phyloP scores from a whole-genome alignment of 306 rosid species.

The Dryas alaskensis region DNA sequence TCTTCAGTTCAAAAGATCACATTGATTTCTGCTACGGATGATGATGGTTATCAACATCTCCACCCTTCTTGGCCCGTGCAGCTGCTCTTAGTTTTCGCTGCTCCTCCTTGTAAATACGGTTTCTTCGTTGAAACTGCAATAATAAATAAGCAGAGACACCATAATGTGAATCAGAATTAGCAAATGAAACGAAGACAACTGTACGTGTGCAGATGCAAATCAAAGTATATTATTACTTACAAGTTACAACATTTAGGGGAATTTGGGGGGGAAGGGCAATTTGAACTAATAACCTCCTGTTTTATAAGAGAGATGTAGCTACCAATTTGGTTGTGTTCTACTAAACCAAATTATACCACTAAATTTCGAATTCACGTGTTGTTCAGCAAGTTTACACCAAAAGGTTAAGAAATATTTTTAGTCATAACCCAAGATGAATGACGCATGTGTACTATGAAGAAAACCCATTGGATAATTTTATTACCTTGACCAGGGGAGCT shows the following conservation, averaged over 20 bases:
- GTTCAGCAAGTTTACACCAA: not conserved
- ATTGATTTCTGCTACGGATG: constrained; percentile 40
- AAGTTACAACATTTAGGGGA: not conserved
- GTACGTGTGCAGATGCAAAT: not conserved
- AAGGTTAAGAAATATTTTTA: not conserved
- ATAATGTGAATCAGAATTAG: not conserved
- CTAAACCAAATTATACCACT: not conserved
- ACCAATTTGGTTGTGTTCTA: not conserved
- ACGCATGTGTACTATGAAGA: not conserved
- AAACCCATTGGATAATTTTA: not conserved
- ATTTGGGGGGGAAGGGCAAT: not conserved
- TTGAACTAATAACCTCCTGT: not conserved
- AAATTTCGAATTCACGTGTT: not conserved
- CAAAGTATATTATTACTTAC: not conserved
- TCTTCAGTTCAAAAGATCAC: constrained; percentile 30
- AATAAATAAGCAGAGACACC: constrained; percentile 1
- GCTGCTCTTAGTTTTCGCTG: constrained; percentile 90
- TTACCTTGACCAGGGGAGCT: not conserved
- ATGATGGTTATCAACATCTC: constrained; percentile 47
- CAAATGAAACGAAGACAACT: not conserved
- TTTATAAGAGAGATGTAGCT: not conserved
- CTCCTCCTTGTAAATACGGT: constrained; percentile 93
- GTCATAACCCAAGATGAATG: not conserved
- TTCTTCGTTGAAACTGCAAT: constrained; percentile 76
- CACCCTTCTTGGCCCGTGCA: constrained; percentile 56